These are phyloP conservation scores for Geoglossum glabrum DNA, from an alignment of 495 filamentous ascomycete species.

Conservation along the genomic window DNA sequence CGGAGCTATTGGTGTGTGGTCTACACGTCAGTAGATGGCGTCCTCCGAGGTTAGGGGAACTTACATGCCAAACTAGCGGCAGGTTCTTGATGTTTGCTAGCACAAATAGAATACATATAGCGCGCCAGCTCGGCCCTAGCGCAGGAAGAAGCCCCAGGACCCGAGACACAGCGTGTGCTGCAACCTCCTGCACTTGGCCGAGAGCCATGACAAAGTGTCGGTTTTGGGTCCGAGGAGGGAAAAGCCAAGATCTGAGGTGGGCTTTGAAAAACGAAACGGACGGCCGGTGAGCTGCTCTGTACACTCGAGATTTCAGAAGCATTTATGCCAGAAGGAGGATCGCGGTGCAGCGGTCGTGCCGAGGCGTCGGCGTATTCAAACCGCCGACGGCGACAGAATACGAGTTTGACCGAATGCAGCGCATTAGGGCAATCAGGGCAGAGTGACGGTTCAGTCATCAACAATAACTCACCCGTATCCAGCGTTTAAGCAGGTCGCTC, in stretches of 20 bases:
- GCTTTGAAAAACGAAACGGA: neutral
- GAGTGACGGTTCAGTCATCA: too few relatives aligned
- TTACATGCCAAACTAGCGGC: slow-evolving; percentile 59
- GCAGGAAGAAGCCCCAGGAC: neutral
- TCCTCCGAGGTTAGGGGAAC: slow-evolving; percentile 11
- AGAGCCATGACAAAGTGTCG: neutral
- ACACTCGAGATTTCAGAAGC: too few relatives aligned
- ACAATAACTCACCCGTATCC: too few relatives aligned
- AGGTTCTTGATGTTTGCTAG: slow-evolving; percentile 48
- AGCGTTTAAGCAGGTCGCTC: too few relatives aligned
- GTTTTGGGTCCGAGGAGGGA: neutral
- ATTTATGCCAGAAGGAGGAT: too few relatives aligned
- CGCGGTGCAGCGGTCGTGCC: too few relatives aligned
- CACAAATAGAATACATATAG: slow-evolving; percentile 31
- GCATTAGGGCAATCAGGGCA: too few relatives aligned
- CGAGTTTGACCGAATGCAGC: too few relatives aligned
- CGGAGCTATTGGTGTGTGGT: slow-evolving; percentile 28
- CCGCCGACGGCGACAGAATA: neutral
- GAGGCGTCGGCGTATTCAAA: neutral
- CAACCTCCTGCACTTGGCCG: neutral
- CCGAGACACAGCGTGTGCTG: neutral
- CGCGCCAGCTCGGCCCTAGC: slow-evolving; percentile 23
- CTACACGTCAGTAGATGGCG: neutral
- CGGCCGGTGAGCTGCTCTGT: neutral
- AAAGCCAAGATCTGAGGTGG: neutral